Evolutionary conservation across 768 basidiomycete species (phyloP).

Genomic region (Rhizopogon rudus): DNA sequence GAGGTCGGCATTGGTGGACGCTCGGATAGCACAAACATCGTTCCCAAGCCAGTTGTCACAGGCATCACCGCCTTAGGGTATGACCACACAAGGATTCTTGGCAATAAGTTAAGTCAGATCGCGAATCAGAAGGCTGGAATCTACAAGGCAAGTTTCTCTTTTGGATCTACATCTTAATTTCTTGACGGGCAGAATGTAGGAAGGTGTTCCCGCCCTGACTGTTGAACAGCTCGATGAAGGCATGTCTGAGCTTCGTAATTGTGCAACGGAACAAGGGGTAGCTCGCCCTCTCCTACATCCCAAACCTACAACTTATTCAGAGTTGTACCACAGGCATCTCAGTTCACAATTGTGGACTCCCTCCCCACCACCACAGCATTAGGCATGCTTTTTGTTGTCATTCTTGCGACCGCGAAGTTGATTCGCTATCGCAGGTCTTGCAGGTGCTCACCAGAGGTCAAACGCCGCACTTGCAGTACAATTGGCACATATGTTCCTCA

Average conservation of each 20-base stretch:
- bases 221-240: conserved; percentile 73
- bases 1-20: conserved; percentile 96
- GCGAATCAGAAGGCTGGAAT: conserved; percentile 97
- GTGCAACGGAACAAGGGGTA: conserved; percentile 66
- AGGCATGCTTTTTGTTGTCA: conserved; percentile 35
- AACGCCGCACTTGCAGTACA: conserved; percentile 86
- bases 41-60: conserved; percentile 85
- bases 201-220: conserved; percentile 80
- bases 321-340: conserved; percentile 45
- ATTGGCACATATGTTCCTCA: conserved; percentile 63
- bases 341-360: conserved; percentile 58
- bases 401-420: conserved; percentile 1
- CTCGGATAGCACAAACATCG: conserved; percentile 94
- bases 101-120: conserved; percentile 84
- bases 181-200: conserved; percentile 31
- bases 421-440: conserved; percentile 50
- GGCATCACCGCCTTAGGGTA: conserved; percentile 89
- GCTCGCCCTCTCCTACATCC: conserved; percentile 1
- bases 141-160: conserved; percentile 62
- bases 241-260: conserved; percentile 58
- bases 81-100: conserved; percentile 86
- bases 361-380: conserved; percentile 51
- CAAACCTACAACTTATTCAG: not conserved
- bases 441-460: conserved; percentile 79
- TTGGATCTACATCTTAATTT: not conserved